phyloP scores from a whole-genome alignment of 1,284 basidiomycete genomes.

The Cystobasidiaceae sp. region DNA sequence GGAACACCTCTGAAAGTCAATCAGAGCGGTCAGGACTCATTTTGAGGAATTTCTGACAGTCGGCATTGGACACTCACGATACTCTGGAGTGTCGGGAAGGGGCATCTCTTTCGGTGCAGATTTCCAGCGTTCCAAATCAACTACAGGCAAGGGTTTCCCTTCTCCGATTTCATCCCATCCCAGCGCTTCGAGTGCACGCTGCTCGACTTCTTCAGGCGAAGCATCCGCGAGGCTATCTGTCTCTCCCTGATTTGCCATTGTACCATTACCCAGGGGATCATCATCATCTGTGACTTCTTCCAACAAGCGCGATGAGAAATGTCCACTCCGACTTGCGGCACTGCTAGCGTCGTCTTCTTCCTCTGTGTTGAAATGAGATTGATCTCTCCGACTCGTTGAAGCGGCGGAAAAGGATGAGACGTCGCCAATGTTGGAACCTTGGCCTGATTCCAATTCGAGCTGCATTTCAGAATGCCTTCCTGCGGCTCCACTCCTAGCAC shows the following conservation, averaged over 20 bases:
- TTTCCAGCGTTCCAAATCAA: constrained; percentile 24
- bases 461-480: too few relatives aligned
- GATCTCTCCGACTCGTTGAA: too few relatives aligned
- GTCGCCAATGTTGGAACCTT: too few relatives aligned
- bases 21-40: not conserved
- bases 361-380: too few relatives aligned
- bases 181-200: constrained; percentile 11
- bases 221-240: constrained; percentile 14
- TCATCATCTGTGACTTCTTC: constrained; percentile 18
- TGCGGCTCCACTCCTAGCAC: too few relatives aligned
- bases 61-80: constrained; percentile 4
- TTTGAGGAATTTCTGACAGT: not conserved
- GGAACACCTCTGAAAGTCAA: not conserved
- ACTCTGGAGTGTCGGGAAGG: constrained; percentile 6
- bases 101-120: not conserved
- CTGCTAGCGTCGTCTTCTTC: not conserved
- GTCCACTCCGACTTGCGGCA: too few relatives aligned
- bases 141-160: not conserved
- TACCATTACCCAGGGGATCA: too few relatives aligned
- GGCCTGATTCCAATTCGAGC: too few relatives aligned
- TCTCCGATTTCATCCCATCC: constrained; percentile 12
- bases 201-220: constrained; percentile 19
- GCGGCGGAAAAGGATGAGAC: too few relatives aligned
- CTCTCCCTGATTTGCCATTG: not conserved
- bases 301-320: constrained; percentile 17